Evolutionary conservation across 805 yeast species (phyloP).

Genomic region (Candida silvicultrix): DNA sequence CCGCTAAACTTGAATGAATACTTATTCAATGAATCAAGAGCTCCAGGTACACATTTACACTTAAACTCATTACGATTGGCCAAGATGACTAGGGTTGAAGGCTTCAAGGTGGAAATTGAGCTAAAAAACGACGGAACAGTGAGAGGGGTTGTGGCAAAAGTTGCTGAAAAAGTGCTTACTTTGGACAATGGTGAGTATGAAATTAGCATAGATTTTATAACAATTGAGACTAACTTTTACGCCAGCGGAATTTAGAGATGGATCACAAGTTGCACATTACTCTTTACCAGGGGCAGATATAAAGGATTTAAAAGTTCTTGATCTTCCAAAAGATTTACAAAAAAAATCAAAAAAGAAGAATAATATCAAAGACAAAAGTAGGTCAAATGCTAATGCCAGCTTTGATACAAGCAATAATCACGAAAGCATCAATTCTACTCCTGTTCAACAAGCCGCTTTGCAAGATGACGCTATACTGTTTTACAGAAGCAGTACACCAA

Average conservation of each 20-base stretch:
- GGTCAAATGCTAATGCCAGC: constrained; percentile 5
- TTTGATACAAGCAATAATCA: constrained; percentile 8
- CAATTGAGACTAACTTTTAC: no score
- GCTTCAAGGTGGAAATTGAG: constrained; percentile 38
- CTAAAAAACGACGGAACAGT: constrained; percentile 35
- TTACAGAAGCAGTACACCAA: constrained; percentile 11
- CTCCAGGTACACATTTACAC: no score
- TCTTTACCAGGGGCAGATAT: constrained; percentile 33
- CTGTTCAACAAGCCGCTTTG: background rate
- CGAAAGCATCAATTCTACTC: background rate
- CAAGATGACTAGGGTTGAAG: constrained; percentile 34
- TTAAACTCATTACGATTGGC: background rate
- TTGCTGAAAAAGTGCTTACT: constrained; percentile 31
- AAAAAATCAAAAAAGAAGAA: constrained; percentile 14
- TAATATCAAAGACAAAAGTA: constrained; percentile 6
- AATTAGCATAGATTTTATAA: no score
- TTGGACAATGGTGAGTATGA: constrained; percentile 31
- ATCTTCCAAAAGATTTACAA: constrained; percentile 34
- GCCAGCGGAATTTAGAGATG: constrained; percentile 4
- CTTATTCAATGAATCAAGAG: no score
- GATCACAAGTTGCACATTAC: constrained; percentile 6
- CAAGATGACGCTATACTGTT: constrained; percentile 27
- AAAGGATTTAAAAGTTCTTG: constrained; percentile 49
- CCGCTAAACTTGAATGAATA: background rate
- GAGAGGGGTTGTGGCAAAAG: constrained; percentile 35